Conservation (phyloP, 2,329 filamentous ascomycete species). For the Metarhizium brunneum region DNA sequence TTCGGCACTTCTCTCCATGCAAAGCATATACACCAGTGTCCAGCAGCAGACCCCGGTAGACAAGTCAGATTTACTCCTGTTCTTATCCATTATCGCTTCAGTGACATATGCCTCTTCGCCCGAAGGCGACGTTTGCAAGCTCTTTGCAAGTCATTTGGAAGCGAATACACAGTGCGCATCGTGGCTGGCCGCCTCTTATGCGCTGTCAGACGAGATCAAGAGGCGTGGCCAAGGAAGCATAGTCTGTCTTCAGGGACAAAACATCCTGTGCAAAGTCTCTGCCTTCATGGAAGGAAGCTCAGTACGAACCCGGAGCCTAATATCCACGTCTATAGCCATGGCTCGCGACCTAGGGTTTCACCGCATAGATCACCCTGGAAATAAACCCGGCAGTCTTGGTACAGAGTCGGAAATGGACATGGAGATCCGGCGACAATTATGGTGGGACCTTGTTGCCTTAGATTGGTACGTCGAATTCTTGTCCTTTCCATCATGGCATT, state of each 20-base stretch:
- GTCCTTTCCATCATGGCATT: background rate
- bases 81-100: constrained; percentile 1
- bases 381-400: background rate
- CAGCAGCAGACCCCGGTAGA: background rate
- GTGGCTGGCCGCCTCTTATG: constrained; percentile 2
- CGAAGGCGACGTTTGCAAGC: constrained; percentile 1
- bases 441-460: constrained; percentile 4
- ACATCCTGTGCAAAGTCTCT: constrained; percentile 2
- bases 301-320: constrained; percentile 3
- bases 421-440: constrained; percentile 3
- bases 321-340: constrained; percentile 4
- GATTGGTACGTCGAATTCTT: constrained; percentile 2
- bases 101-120: constrained; percentile 1
- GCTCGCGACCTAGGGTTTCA: constrained; percentile 4
- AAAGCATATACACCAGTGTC: constrained; percentile 3
- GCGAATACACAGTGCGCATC: constrained; percentile 1
- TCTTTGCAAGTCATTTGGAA: constrained; percentile 2
- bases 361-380: constrained; percentile 1
- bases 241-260: constrained; percentile 3
- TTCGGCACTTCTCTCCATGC: background rate
- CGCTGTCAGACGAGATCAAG: constrained; percentile 3
- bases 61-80: constrained; percentile 1
- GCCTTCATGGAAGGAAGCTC: constrained; percentile 4
- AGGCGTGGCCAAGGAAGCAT: constrained; percentile 1
- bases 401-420: background rate